Percentiles rank a stretch among this genome's conserved stretches.
Conservation (phyloP, 1,284 basidiomycete genomes). For the Porogramme epimiltina region DNA sequence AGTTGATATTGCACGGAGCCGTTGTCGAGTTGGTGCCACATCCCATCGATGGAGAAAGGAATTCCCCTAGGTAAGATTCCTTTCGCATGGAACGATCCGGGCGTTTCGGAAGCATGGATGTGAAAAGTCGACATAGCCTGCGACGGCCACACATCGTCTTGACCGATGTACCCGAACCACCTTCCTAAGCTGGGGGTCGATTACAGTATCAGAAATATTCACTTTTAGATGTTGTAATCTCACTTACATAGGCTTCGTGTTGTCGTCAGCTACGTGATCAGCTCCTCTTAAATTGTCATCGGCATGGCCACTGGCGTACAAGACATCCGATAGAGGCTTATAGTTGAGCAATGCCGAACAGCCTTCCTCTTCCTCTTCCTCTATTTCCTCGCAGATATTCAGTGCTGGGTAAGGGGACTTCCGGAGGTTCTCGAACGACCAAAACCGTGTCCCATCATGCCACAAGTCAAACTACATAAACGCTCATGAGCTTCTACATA, state of each 20-base stretch:
- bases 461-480: conserved; percentile 11
- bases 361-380: neutral
- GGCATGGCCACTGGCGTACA: neutral
- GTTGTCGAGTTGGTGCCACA: too few species aligned
- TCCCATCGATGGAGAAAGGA: conserved; percentile 1
- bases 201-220: too few species aligned
- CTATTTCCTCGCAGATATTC: neutral
- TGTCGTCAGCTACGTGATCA: neutral
- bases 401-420: neutral
- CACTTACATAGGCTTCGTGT: too few species aligned
- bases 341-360: neutral
- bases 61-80: conserved; percentile 4
- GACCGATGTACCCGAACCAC: neutral
- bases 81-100: neutral
- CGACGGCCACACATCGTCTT: neutral
- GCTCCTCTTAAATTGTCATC: neutral
- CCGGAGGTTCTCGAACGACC: conserved; percentile 4
- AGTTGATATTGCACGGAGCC: conserved; percentile 9
- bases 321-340: neutral
- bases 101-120: conserved; percentile 5
- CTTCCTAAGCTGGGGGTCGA: conserved; percentile 7
- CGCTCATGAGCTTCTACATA: too few species aligned
- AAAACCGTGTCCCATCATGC: conserved; percentile 8
- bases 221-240: too few species aligned
- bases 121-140: conserved; percentile 5